Evolutionary conservation across 202 grass and related monocot species (phyloP), one percentile per base, ranked within the genome.

Genomic region (Dendrocalamus latiflorus): DNA sequence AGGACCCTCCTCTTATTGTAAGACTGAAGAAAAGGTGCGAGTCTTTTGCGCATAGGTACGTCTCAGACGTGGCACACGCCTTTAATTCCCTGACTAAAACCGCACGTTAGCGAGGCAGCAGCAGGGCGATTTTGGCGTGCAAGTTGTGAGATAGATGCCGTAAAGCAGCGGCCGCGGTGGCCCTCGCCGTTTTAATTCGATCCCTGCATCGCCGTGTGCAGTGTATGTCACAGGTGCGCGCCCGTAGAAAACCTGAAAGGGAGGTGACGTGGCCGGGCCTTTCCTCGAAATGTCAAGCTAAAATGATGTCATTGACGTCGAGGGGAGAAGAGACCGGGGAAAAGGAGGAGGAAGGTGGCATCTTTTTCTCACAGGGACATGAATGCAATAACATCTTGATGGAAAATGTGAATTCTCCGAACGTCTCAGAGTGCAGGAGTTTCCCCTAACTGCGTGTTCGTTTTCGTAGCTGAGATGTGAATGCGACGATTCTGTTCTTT

Each of bases 221-320:
- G 21, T 22, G 54, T 24, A n/a, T 24, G 21, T 57, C 21, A 12
- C 21, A 5, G 55, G 9, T 5, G 55, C 3, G 55, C 21, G 21
- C 51, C 72, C 18, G 37, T 59, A 9, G 72, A 36, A 10, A 68
- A 21, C 10, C n/a, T 9, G 78, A 62, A 62, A 76, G 50, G 1
- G 62, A 70, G 42, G 53, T 12, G 85, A 36, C 78, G 20, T 73
- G 50, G 4, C 51, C 6, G 13, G 76, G 54, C 83, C 10, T 18
- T 62, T 79, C 72, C 83, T 1, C 33, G 43, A 9, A 30, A 72
- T 6, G 34, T 16, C 56, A 79, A 85, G 82, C 53, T 77, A 59
- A 67, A 77, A 39, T 55, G 51, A 68, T 38, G 82, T 42, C 64
- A 20, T 20, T 77, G 64, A 77, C 65, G 82, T 25, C 24, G 82